Evolutionary conservation across 106 monocot genomes (phyloP), one percentile per base, ranked within the genome.

Genomic region (Dioscorea zingiberensis): DNA sequence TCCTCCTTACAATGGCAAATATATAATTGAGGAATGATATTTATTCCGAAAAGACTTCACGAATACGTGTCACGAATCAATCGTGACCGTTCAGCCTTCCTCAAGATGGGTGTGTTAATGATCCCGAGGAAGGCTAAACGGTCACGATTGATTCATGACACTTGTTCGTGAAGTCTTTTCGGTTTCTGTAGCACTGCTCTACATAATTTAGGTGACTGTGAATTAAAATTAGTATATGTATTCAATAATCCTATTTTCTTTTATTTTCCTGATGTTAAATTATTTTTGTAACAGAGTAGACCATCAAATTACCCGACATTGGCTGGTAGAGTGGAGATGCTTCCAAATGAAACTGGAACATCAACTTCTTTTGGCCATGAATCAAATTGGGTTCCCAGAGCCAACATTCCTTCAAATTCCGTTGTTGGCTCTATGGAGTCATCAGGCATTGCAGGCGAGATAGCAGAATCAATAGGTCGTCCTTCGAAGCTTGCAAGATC

Each of bases 401-500:
- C 29, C n/a, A 64, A 48, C 18, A 44, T 44, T 32, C 67, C 64
- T 49, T 46, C 65, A 63, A 71, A 14, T 69, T 46, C 65, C 48
- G 56, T 47, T 67, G 58, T 63, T 17, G 48, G 63, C 8, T 76
- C 76, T 27, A 48, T 27, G 38, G 57, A 67, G 45, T 75, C 77
- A 66, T 54, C 62, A 55, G 63, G 54, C 46, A 69, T 27, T 1
- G 49, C 64, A 45, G 55, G 64, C 56, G 74, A 63, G 25, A 55
- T 27, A 44, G 54, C 54, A 24, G 83, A 76, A 47, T 26, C 55
- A n/a, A 32, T 54, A 24, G 68, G 45, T 58, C 84, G 72, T 75
- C 85, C 63, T 65, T 70, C 85, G 30, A 94, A 90, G 57, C 65
- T 75, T 32, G 71, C 54, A 29, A 90, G 62, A 84, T 60, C 83